These are phyloP conservation scores for Rhodotorula kratochvilovae DNA, from an alignment of 768 basidiomycete genomes.

Conservation along the genomic window DNA sequence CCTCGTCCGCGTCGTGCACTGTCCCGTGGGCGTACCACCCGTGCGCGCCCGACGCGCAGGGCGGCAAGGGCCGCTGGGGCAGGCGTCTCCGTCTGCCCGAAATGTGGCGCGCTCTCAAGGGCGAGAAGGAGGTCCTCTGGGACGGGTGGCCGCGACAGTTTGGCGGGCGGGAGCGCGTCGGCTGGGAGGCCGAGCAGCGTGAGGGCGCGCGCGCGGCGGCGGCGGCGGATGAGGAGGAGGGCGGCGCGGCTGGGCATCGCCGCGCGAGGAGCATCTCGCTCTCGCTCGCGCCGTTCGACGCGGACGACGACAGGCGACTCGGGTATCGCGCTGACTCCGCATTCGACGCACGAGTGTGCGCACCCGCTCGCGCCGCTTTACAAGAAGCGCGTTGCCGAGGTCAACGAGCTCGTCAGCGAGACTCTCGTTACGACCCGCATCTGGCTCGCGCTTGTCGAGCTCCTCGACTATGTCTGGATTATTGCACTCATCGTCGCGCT, in stretches of 20 bases:
- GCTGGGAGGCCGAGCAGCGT: not conserved
- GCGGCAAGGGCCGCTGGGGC: constrained; percentile 3
- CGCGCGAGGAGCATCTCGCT: not conserved
- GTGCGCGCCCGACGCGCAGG: not conserved
- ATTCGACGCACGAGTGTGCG: not conserved
- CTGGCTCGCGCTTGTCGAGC: constrained; percentile 25
- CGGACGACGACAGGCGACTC: constrained; percentile 13
- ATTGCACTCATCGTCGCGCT: constrained; percentile 22
- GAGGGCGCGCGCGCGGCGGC: no score
- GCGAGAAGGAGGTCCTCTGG: constrained; percentile 8
- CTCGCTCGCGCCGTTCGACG: not conserved
- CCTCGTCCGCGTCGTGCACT: constrained; percentile 4
- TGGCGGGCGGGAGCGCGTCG: constrained; percentile 13
- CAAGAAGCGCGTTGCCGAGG: not conserved
- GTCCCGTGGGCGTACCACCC: constrained; percentile 24
- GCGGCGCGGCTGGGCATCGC: not conserved
- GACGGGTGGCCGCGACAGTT: constrained; percentile 30
- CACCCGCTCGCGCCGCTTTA: constrained; percentile 27
- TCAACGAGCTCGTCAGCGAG: constrained; percentile 17
- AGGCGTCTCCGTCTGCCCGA: not conserved
- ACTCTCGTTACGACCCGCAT: not conserved
- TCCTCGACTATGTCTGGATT: constrained; percentile 16
- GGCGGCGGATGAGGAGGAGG: constrained; percentile 14
- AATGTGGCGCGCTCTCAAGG: not conserved
- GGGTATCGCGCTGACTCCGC: constrained; percentile 15